A percentile compares a stretch with the other conserved stretches of the same genome.
Conservation (phyloP, 2,329 filamentous ascomycete genomes). For the Calonectria crousiana region DNA sequence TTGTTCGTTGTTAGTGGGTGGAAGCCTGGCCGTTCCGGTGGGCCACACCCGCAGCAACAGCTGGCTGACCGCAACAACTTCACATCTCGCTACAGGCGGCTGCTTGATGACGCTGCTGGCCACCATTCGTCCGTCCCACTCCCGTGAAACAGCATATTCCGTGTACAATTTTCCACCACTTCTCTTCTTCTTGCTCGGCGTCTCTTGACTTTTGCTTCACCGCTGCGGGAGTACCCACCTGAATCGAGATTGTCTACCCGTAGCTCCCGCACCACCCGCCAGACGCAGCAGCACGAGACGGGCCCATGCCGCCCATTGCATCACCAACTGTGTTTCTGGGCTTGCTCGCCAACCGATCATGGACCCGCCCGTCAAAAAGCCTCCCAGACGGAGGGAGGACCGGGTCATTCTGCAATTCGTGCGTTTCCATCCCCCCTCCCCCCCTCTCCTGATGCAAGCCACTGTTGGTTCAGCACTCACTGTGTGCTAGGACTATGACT, state of each 20-base stretch:
- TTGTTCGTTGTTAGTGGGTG: constrained; percentile 10
- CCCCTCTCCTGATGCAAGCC: constrained; percentile 16
- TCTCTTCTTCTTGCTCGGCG: neutral
- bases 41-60: neutral
- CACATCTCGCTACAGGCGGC: neutral
- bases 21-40: neutral
- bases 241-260: neutral
- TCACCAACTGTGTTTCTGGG: constrained; percentile 7
- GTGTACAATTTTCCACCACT: neutral
- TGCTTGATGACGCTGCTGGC: neutral
- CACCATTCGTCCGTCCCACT: neutral
- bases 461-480: constrained; percentile 26
- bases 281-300: constrained; percentile 27
- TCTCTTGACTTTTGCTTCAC: neutral
- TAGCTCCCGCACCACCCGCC: constrained; percentile 17
- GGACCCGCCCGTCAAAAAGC: constrained; percentile 46
- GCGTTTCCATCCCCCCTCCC: constrained; percentile 50
- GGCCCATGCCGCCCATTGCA: constrained; percentile 15
- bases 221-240: neutral
- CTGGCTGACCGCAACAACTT: constrained; percentile 7
- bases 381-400: constrained; percentile 66
- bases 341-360: constrained; percentile 39
- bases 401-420: constrained; percentile 88
- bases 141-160: neutral
- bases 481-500: constrained; percentile 77